A percentile compares a stretch with the other conserved stretches of the same genome.
Evolutionary conservation across 345 rosid genomes (phyloP).

Genomic region (Populus deltoides): DNA sequence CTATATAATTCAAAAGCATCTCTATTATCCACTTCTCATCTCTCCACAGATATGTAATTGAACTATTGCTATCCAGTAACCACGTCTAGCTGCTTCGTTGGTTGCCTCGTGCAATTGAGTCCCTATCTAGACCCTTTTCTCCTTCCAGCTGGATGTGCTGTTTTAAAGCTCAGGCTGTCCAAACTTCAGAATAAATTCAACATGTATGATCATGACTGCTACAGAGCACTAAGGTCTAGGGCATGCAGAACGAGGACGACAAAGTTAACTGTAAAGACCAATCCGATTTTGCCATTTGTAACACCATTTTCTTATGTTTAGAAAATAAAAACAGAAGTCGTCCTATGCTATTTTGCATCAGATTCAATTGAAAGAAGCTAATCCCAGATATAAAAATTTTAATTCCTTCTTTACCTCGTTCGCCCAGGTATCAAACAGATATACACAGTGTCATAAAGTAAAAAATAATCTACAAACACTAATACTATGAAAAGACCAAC

Average conservation of each 20-base stretch:
- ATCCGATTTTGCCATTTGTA: background rate
- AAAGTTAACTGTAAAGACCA: too few relatives aligned
- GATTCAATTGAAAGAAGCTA: background rate
- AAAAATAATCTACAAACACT: background rate
- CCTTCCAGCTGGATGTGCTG: background rate
- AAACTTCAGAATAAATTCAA: background rate
- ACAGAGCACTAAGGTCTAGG: background rate
- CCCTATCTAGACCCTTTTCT: background rate
- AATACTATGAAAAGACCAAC: conserved; percentile 27
- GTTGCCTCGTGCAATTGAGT: background rate
- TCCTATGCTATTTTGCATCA: background rate
- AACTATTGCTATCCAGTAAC: background rate
- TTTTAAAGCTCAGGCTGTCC: background rate
- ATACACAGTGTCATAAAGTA: background rate
- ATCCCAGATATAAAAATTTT: background rate
- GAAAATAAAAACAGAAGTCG: background rate
- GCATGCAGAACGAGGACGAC: background rate
- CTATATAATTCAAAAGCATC: background rate
- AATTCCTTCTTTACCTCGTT: background rate
- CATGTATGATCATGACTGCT: background rate
- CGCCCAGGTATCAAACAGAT: background rate
- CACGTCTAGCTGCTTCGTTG: background rate
- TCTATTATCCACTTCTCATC: background rate
- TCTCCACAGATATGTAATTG: background rate
- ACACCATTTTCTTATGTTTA: background rate